These are phyloP conservation scores for Stemphylium vesicarium DNA, from an alignment of 2,329 filamentous ascomycete genomes.

Conservation along the genomic window DNA sequence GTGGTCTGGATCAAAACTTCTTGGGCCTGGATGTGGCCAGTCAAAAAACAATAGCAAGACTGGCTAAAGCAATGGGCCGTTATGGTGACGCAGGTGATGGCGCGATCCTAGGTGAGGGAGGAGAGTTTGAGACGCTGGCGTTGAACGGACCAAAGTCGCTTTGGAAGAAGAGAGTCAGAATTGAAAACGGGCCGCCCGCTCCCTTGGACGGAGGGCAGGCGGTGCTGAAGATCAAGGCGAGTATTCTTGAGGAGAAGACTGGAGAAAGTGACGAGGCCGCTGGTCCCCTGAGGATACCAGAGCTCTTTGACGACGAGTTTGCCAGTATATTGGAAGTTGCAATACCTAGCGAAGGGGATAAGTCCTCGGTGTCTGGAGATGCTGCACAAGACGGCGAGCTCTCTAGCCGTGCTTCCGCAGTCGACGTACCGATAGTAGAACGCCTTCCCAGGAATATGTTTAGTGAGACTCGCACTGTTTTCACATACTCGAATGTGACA, in stretches of 20 bases:
- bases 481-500: conserved; percentile 53
- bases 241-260: conserved; percentile 60
- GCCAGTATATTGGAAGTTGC: conserved; percentile 40
- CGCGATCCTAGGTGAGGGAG: conserved; percentile 86
- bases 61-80: conserved; percentile 64
- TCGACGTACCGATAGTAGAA: conserved; percentile 5
- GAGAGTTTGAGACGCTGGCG: conserved; percentile 94
- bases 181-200: conserved; percentile 63
- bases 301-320: conserved; percentile 71
- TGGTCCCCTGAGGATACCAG: conserved; percentile 62
- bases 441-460: conserved; percentile 21
- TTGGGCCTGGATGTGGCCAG: conserved; percentile 82
- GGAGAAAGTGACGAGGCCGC: conserved; percentile 24
- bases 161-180: conserved; percentile 73
- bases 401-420: neutral
- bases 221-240: conserved; percentile 69
- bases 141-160: conserved; percentile 76
- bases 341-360: conserved; percentile 6
- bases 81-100: conserved; percentile 72
- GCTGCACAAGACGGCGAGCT: conserved; percentile 11
- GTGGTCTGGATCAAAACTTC: conserved; percentile 79
- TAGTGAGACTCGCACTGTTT: conserved; percentile 50
- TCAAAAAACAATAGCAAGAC: conserved; percentile 51
- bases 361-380: conserved; percentile 6
- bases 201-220: conserved; percentile 77